A percentile compares a stretch with the other conserved stretches of the same genome.
These are phyloP conservation scores for Metschnikowia proteae DNA, from an alignment of 805 yeast species.

Conservation along the genomic window DNA sequence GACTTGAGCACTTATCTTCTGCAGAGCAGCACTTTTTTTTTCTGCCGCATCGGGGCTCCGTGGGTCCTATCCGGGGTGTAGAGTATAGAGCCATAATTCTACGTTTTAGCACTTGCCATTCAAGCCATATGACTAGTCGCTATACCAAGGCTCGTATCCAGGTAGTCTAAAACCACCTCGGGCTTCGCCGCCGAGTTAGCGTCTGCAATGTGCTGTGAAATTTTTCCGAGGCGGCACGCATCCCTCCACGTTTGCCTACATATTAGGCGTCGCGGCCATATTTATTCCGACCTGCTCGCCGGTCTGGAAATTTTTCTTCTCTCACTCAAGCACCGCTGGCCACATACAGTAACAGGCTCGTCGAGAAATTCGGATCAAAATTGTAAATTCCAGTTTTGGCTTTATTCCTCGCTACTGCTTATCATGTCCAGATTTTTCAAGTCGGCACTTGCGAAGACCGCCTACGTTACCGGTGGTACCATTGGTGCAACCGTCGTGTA, in stretches of 20 bases:
- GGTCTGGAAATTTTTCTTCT: conserved; percentile 1
- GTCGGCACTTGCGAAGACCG: conserved; percentile 28
- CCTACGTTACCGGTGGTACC: conserved; percentile 28
- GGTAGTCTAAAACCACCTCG: too few relatives aligned
- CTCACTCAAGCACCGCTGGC: conserved; percentile 1
- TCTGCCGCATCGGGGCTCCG: conserved; percentile 4
- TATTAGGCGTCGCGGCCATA: conserved; percentile 13
- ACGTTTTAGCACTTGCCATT: too few relatives aligned
- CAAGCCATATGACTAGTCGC: too few relatives aligned
- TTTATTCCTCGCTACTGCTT: neutral
- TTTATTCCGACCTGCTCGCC: conserved; percentile 11
- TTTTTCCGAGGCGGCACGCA: conserved; percentile 12
- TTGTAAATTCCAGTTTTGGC: neutral
- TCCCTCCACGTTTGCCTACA: conserved; percentile 15
- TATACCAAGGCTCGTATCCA: too few relatives aligned
- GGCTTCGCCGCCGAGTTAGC: neutral
- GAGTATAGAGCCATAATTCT: neutral
- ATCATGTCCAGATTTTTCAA: conserved; percentile 19
- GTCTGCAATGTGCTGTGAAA: neutral
- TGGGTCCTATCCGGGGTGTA: neutral
- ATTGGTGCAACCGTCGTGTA: conserved; percentile 38
- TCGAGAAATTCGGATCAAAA: neutral
- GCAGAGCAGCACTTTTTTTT: neutral
- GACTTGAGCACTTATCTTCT: conserved; percentile 3
- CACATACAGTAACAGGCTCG: neutral